Percentiles rank a stretch among this genome's conserved stretches.
These are phyloP conservation scores for Calonectria crousiana DNA, from an alignment of 2,329 filamentous ascomycete genomes.

Conservation along the genomic window DNA sequence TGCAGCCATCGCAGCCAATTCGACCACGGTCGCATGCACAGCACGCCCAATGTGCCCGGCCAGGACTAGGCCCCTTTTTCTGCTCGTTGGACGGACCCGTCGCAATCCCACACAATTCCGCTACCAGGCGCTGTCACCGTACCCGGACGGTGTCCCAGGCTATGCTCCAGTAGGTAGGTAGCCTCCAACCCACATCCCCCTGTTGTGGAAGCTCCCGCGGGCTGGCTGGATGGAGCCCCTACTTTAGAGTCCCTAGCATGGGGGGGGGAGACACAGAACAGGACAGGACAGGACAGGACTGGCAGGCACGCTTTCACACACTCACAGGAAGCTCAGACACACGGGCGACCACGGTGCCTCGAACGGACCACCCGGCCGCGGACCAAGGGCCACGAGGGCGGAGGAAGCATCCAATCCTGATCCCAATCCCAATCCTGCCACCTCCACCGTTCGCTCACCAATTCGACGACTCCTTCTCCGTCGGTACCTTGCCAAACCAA, in stretches of 20 bases:
- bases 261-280: background rate
- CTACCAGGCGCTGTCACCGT: slow-evolving; percentile 15
- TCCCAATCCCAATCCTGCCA: slow-evolving; percentile 24
- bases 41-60: slow-evolving; percentile 31
- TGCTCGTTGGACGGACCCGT: slow-evolving; percentile 28
- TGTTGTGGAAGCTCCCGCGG: slow-evolving; percentile 1
- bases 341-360: slow-evolving; percentile 4
- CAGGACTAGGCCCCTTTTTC: slow-evolving; percentile 33
- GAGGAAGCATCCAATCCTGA: slow-evolving; percentile 24
- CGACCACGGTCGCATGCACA: slow-evolving; percentile 14
- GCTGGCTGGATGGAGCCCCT: slow-evolving; percentile 17
- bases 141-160: slow-evolving; percentile 1
- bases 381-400: slow-evolving; percentile 18
- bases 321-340: slow-evolving; percentile 21
- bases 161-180: slow-evolving; percentile 14
- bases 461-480: background rate
- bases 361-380: slow-evolving; percentile 18
- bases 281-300: background rate
- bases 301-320: slow-evolving; percentile 1
- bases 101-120: slow-evolving; percentile 30
- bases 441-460: slow-evolving; percentile 26
- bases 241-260: slow-evolving; percentile 6
- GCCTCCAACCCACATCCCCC: background rate
- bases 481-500: slow-evolving; percentile 17
- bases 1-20: slow-evolving; percentile 36